phyloP scores from a whole-genome alignment of 2,329 filamentous ascomycete genomes.

The Lachnellula hyalina region DNA sequence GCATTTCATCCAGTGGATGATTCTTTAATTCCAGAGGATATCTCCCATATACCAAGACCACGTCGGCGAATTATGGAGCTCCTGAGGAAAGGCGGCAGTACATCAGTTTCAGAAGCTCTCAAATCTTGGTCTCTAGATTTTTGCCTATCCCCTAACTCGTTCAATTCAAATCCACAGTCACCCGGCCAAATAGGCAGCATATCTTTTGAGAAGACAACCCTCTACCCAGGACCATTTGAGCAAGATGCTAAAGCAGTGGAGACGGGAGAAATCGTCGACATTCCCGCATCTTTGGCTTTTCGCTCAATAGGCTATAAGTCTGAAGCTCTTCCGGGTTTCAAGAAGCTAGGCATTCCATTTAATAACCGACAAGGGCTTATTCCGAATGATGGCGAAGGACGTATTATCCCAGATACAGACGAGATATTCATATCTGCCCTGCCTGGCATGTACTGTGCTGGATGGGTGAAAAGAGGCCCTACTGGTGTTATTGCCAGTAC shows the following conservation, averaged over 20 bases:
- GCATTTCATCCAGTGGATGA: constrained; percentile 65
- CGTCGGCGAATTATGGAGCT: constrained; percentile 75
- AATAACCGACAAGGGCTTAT: constrained; percentile 70
- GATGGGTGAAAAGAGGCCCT: constrained; percentile 93
- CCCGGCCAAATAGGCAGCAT: constrained; percentile 52
- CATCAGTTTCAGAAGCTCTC: constrained; percentile 38
- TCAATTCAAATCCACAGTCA: constrained; percentile 44
- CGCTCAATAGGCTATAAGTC: constrained; percentile 95
- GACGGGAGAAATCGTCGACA: constrained; percentile 44
- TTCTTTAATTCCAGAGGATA: constrained; percentile 60
- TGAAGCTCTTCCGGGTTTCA: constrained; percentile 67
- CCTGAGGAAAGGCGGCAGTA: constrained; percentile 65
- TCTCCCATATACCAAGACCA: constrained; percentile 67
- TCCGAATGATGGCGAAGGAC: constrained; percentile 73
- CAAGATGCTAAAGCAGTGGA: constrained; percentile 43
- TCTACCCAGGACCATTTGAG: constrained; percentile 52
- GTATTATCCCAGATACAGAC: constrained; percentile 46
- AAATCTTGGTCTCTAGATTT: constrained; percentile 85
- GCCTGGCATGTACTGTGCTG: constrained; percentile 82
- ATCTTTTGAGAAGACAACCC: constrained; percentile 57
- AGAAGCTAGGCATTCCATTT: constrained; percentile 71
- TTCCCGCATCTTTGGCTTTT: constrained; percentile 72
- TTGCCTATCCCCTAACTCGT: constrained; percentile 70
- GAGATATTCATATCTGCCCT: constrained; percentile 30
- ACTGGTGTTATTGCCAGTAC: constrained; percentile 95